These are phyloP conservation scores for Gnaphalium uliginosum DNA, from an alignment of 129 eudicot species.

Conservation along the genomic window DNA sequence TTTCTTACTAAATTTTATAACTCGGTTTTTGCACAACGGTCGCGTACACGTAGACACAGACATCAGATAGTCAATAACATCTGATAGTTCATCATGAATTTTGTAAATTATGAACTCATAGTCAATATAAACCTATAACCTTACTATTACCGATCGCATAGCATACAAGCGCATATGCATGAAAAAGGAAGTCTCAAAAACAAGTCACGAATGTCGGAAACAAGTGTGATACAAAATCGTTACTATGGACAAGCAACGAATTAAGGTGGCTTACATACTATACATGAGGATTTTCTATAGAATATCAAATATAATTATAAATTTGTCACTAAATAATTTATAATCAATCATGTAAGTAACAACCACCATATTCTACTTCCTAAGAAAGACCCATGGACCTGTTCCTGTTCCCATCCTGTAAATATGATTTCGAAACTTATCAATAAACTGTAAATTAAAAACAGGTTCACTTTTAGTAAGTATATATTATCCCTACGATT, in stretches of 20 bases:
- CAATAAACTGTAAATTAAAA: neutral
- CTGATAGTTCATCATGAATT: neutral
- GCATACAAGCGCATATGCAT: neutral
- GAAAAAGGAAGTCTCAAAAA: neutral
- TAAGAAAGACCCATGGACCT: slow-evolving; percentile 73
- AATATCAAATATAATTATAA: neutral
- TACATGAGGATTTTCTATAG: neutral
- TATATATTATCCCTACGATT: no score
- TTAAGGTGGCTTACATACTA: neutral
- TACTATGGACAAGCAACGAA: neutral
- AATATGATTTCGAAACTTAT: neutral
- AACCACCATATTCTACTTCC: slow-evolving; percentile 25
- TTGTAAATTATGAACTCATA: neutral
- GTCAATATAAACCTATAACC: neutral
- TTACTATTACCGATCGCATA: neutral
- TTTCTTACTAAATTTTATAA: no score
- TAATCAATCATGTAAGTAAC: neutral
- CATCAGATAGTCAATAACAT: no score
- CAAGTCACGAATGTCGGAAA: neutral
- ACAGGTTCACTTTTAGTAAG: neutral
- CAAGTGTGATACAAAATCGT: neutral
- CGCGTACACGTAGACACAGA: no score
- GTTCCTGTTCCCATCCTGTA: slow-evolving; percentile 85
- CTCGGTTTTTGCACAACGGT: no score
- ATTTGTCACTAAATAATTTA: neutral